Evolutionary conservation across 495 filamentous ascomycete genomes (phyloP).

Genomic region (Wilcoxina mikolae): DNA sequence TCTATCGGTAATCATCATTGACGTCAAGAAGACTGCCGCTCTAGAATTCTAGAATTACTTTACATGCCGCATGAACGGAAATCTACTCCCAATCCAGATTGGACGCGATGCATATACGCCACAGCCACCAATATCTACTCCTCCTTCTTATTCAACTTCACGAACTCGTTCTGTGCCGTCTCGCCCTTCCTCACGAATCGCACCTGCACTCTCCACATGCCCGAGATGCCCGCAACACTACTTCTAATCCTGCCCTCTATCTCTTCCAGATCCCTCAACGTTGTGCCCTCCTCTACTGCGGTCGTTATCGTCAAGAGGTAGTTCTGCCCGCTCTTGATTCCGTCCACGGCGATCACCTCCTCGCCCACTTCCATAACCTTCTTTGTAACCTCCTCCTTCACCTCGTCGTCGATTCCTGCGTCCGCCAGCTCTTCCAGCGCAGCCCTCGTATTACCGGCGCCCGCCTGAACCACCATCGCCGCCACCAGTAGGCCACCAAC

Average conservation of each 20-base stretch:
- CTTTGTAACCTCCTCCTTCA: conserved; percentile 50
- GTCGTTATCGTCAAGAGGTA: conserved; percentile 80
- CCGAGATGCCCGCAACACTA: conserved; percentile 60
- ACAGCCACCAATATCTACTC: conserved; percentile 14
- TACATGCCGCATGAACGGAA: no score
- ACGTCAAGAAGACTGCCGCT: no score
- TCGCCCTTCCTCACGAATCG: conserved; percentile 55
- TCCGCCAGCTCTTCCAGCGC: conserved; percentile 81
- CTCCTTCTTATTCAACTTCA: conserved; percentile 19
- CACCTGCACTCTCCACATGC: conserved; percentile 64
- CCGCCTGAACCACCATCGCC: conserved; percentile 79
- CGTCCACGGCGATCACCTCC: conserved; percentile 60
- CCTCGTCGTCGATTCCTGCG: conserved; percentile 68
- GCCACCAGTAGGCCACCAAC: conserved; percentile 85
- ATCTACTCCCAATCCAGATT: no score
- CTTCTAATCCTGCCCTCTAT: conserved; percentile 59
- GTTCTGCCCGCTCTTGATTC: conserved; percentile 89
- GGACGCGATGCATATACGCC: no score
- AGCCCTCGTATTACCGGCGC: conserved; percentile 66
- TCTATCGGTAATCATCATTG: no score
- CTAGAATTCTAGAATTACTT: no score
- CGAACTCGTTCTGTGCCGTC: conserved; percentile 18
- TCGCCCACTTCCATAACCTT: conserved; percentile 41
- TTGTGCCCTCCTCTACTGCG: conserved; percentile 57
- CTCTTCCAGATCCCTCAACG: conserved; percentile 47